phyloP scores from a whole-genome alignment of 192 early-diverging fungal genomes.

The Coemansia sp. region DNA sequence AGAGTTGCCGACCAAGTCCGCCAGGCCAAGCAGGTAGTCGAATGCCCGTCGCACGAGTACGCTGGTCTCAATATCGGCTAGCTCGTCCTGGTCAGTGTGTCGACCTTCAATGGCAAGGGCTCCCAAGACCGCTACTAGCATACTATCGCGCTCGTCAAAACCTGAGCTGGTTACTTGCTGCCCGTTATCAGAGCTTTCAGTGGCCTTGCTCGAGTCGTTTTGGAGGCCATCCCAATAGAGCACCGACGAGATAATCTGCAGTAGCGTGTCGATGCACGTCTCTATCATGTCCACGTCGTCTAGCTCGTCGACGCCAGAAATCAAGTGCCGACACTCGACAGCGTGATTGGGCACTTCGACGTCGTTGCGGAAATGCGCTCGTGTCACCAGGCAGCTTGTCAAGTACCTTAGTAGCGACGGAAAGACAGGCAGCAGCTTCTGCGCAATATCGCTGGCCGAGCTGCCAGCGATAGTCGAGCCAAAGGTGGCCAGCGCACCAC shows the following conservation, averaged over 20 bases:
- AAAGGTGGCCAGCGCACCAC: constrained; percentile 37
- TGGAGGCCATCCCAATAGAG: constrained; percentile 52
- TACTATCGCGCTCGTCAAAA: background rate
- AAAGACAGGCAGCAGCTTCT: constrained; percentile 33
- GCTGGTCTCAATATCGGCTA: constrained; percentile 9
- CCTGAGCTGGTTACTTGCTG: background rate
- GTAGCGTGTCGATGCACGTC: constrained; percentile 30
- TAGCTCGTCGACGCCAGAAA: constrained; percentile 15
- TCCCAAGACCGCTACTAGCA: constrained; percentile 21
- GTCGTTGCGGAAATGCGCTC: constrained; percentile 31
- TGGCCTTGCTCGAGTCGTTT: background rate
- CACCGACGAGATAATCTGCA: constrained; percentile 31
- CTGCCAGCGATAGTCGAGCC: constrained; percentile 35
- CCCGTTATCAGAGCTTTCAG: background rate
- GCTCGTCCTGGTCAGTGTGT: constrained; percentile 30
- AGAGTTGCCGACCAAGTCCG: constrained; percentile 17
- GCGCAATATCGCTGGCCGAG: constrained; percentile 31
- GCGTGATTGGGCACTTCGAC: constrained; percentile 1
- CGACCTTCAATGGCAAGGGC: constrained; percentile 32
- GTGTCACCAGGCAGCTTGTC: constrained; percentile 26
- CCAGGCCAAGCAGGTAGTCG: constrained; percentile 30
- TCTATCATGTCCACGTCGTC: constrained; percentile 24
- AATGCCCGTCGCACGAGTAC: constrained; percentile 43
- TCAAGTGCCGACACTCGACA: background rate
- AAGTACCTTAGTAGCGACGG: constrained; percentile 42